Evolutionary conservation across 2,329 filamentous ascomycete species (phyloP).

Genomic region (Thielaviopsis cerberus): DNA sequence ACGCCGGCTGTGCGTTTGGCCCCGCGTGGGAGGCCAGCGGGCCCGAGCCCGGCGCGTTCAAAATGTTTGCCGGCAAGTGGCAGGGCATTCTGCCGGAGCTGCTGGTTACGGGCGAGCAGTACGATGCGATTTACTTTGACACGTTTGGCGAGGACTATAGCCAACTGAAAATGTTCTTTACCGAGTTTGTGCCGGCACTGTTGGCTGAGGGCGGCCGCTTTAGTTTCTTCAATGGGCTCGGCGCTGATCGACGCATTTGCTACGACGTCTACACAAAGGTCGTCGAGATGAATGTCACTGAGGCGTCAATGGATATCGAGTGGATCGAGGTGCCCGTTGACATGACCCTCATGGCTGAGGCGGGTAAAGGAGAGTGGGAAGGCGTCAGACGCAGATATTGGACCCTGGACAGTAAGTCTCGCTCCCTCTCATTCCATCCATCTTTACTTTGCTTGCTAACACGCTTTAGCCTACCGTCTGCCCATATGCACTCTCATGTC

Average conservation of each 20-base stretch:
- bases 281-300: conserved; percentile 73
- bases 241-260: conserved; percentile 77
- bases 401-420: conserved; percentile 51
- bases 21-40: conserved; percentile 33
- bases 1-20: conserved; percentile 31
- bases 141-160: conserved; percentile 90
- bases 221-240: conserved; percentile 79
- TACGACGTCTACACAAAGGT: conserved; percentile 94
- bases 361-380: conserved; percentile 62
- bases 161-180: conserved; percentile 72
- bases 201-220: conserved; percentile 57
- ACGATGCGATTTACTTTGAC: conserved; percentile 90
- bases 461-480: conserved; percentile 42
- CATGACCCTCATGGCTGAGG: conserved; percentile 41
- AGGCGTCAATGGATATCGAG: conserved; percentile 75
- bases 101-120: conserved; percentile 47
- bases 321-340: conserved; percentile 67
- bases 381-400: conserved; percentile 80
- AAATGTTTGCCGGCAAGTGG: conserved; percentile 57
- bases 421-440: conserved; percentile 4
- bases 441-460: conserved; percentile 16
- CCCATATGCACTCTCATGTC: conserved; percentile 59
- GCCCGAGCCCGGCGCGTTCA: conserved; percentile 47
- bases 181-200: conserved; percentile 64
- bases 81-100: conserved; percentile 59